phyloP scores from a whole-genome alignment of 129 eudicot genomes.

The carrot (Daucus carota) region DH1_v3.0 NC_030387.2:612501-613000 shows the following conservation, averaged over 20 bases:
- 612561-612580: not conserved
- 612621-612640: not conserved
- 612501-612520: not conserved
- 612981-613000: not conserved
- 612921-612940: slow-evolving; percentile 85
- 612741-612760: not conserved
- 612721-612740: not conserved
- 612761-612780: no score
- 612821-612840: slow-evolving; percentile 78
- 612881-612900: slow-evolving; percentile 97
- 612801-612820: slow-evolving; percentile 63
- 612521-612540: not conserved
- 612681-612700: not conserved
- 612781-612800: no score
- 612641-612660: not conserved
- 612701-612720: not conserved
- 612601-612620: not conserved
- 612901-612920: slow-evolving; percentile 92
- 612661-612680: not conserved
- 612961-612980: not conserved
- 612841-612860: slow-evolving; percentile 91
- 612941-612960: slow-evolving; percentile 92
- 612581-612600: not conserved
- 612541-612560: not conserved
- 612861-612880: slow-evolving; percentile 93